Evolutionary conservation across 2,329 filamentous ascomycete genomes (phyloP), one percentile per base, ranked within the genome.

Genomic region (Lachnellula arida): DNA sequence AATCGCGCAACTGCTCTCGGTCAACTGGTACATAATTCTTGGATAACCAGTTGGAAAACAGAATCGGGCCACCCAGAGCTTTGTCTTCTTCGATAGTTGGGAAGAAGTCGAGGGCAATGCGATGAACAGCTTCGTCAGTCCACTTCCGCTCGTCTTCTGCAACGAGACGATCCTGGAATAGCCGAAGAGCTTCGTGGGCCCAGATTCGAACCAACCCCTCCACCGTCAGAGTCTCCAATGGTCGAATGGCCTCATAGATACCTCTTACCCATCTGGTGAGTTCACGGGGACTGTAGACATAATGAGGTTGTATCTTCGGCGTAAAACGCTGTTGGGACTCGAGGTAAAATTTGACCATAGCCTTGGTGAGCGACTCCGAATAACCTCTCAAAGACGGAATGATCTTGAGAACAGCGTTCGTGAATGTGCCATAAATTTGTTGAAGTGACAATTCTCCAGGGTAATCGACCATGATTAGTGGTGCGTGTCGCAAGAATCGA

Each of bases 381-480:
- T 97, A 97, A 46, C 95, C 95, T 64, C 94, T 89, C n/a, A 99
- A 78, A 14, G 91, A 86, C 1, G 94, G 93, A 50, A 99, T 87
- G 60, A 99, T 94, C 79, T 99, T 99, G 69, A 99, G 86, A 44
- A 99, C 85, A 9, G 95, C 94, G 54, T 83, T 88, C 71, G 96
- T 99, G 81, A 99, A 99, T 0, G 95, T 97, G 65, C 95, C 94
- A 70, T 99, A 99, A 64, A 99, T 99, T 71, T 99, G 94, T 64
- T 87, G 87, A 39, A 99, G 82, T 3, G 95, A 99, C 44, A 91
- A 79, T 75, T 99, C 91, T 67, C 95, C 94, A 58, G 94, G 94
- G 69, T 99, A 99, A 70, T 99, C 94, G 43, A 99, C 95, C 95
- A 99, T 99, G 74, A 99, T 89, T 53, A 99, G 83, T n/a, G 94